Evolutionary conservation across 129 eudicot species (phyloP).

Genomic region (Daucus carota): DH1_v3.0 NC_030381.2:5920001-5920500

Average conservation of each 20-base stretch:
- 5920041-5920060: no score
- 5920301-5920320: constrained; percentile 85
- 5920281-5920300: constrained; percentile 72
- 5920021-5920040: no score
- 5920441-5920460: not conserved
- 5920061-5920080: no score
- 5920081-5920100: no score
- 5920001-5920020: no score
- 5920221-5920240: not conserved
- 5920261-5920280: constrained; percentile 16
- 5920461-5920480: not conserved
- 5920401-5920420: not conserved
- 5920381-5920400: not conserved
- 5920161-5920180: not conserved
- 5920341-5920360: constrained; percentile 90
- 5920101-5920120: not conserved
- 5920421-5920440: not conserved
- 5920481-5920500: not conserved
- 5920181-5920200: not conserved
- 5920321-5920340: constrained; percentile 71
- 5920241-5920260: not conserved
- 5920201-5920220: not conserved
- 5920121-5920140: not conserved
- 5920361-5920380: constrained; percentile 28
- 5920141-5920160: not conserved